Conservation (phyloP, 2,329 filamentous ascomycete species). For the Diaporthe longicolla region DNA sequence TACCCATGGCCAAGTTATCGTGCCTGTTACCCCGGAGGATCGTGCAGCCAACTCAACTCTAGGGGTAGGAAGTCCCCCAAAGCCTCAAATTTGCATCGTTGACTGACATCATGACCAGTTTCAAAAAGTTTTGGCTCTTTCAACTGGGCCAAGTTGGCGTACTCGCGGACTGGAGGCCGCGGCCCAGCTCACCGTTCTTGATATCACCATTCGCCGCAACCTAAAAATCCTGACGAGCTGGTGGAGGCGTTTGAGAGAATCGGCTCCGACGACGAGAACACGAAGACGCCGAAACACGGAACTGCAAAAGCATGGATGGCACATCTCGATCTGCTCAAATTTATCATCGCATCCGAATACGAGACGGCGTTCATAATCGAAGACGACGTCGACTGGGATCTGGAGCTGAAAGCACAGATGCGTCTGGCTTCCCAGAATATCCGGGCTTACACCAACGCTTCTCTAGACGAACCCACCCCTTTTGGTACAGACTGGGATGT, state of each 20-base stretch:
- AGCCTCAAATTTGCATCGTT: not conserved
- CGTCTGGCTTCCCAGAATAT: not conserved
- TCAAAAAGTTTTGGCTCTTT: not conserved
- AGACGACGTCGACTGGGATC: slow-evolving; percentile 6
- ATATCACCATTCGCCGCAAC: not conserved
- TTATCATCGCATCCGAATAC: not conserved
- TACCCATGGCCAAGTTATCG: not conserved
- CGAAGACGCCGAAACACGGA: slow-evolving; percentile 2
- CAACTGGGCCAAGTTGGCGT: not conserved
- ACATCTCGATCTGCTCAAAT: not conserved
- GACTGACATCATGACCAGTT: not conserved
- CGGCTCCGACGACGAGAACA: not conserved
- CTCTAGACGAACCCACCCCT: not conserved
- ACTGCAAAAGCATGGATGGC: slow-evolving; percentile 7
- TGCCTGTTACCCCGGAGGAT: not conserved
- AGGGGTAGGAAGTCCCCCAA: not conserved
- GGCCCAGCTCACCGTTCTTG: not conserved
- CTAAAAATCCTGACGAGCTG: not conserved
- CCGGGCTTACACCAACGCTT: not conserved
- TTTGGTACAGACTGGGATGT: not conserved
- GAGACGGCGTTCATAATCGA: not conserved
- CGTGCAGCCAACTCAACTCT: not conserved
- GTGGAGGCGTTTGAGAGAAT: not conserved
- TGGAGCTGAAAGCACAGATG: slow-evolving; percentile 1
- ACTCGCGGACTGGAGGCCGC: not conserved